Evolutionary conservation across 352 stramenopile genomes (phyloP).

Genomic region (Globisporangium rhizosaccharum): DNA sequence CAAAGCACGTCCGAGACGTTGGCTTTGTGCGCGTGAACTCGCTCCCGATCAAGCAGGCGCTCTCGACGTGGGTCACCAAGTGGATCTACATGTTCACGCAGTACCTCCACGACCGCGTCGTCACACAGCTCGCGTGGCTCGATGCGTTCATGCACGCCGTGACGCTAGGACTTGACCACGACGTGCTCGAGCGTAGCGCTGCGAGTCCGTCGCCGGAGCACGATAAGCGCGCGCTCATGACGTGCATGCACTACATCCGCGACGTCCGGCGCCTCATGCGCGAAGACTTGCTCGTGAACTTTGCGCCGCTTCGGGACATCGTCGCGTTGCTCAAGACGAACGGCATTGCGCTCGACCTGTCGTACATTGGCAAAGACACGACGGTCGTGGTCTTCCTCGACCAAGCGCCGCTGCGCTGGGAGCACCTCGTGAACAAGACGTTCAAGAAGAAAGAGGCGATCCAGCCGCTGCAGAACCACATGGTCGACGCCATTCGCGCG

Average conservation of each 20-base stretch:
- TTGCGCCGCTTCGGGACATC: constrained; percentile 72
- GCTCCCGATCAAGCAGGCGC: constrained; percentile 92
- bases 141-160: constrained; percentile 83
- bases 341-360: constrained; percentile 87
- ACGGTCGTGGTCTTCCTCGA: constrained; percentile 85
- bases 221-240: constrained; percentile 67
- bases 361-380: constrained; percentile 69
- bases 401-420: constrained; percentile 85
- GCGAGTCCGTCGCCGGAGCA: constrained; percentile 34
- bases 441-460: constrained; percentile 92
- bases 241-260: constrained; percentile 86
- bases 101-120: constrained; percentile 88
- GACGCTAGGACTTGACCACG: constrained; percentile 66
- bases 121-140: constrained; percentile 81
- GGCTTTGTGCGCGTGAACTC: constrained; percentile 91
- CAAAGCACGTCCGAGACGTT: constrained; percentile 83
- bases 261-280: constrained; percentile 84
- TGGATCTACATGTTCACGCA: constrained; percentile 94
- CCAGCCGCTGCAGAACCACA: constrained; percentile 85
- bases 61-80: constrained; percentile 93
- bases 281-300: constrained; percentile 71
- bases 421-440: constrained; percentile 91
- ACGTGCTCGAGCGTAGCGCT: constrained; percentile 25
- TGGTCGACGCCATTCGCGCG: constrained; percentile 75
- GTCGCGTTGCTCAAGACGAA: constrained; percentile 81